Conservation (phyloP, 805 yeast genomes). For the Saccharomycopsis sp. region DNA sequence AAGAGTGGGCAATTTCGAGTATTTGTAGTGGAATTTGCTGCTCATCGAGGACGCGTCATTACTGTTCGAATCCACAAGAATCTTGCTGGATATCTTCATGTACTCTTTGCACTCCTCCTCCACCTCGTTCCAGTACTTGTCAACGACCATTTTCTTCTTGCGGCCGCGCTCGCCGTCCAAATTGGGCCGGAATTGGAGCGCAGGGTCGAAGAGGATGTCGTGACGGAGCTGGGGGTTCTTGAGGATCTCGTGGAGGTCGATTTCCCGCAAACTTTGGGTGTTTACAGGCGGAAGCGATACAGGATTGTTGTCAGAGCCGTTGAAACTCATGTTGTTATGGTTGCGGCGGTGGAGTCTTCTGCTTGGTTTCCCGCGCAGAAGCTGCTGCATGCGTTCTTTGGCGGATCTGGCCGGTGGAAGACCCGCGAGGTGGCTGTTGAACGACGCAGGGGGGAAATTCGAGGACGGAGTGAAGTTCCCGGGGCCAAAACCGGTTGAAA, state of each 20-base stretch:
- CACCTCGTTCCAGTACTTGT: constrained; percentile 78
- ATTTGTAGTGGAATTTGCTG: constrained; percentile 24
- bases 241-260: constrained; percentile 80
- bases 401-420: background rate
- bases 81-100: constrained; percentile 24
- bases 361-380: background rate
- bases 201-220: constrained; percentile 88
- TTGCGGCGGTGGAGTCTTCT: constrained; percentile 6
- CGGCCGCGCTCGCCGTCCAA: constrained; percentile 87
- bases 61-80: constrained; percentile 21
- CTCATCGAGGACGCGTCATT: background rate
- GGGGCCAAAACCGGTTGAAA: too few relatives aligned
- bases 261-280: constrained; percentile 50
- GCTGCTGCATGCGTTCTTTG: too few relatives aligned
- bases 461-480: too few relatives aligned
- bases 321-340: constrained; percentile 15
- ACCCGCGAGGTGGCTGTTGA: too few relatives aligned
- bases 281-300: constrained; percentile 20
- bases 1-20: constrained; percentile 54
- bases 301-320: constrained; percentile 9
- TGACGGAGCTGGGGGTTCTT: constrained; percentile 91
- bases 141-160: constrained; percentile 67
- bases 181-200: constrained; percentile 84
- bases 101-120: constrained; percentile 55
- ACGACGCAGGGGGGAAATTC: too few relatives aligned